These are phyloP conservation scores for Aspergillus kassunensis DNA, from an alignment of 495 filamentous ascomycete genomes.

Conservation along the genomic window DNA sequence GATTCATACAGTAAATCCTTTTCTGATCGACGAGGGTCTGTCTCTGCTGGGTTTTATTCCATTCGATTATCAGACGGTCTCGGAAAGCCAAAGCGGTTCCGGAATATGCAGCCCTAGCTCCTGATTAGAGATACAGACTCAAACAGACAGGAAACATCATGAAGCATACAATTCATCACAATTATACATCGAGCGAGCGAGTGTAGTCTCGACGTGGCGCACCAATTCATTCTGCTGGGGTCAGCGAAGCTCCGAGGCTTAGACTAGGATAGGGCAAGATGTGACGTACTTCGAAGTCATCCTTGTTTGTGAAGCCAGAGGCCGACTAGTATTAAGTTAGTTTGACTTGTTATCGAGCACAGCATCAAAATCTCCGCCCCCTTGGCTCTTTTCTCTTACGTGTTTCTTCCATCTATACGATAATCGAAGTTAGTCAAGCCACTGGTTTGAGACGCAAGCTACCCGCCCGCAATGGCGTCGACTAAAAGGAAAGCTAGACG, in stretches of 20 bases:
- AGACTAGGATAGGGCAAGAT: background rate
- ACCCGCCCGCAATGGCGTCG: background rate
- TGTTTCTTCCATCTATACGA: constrained; percentile 71
- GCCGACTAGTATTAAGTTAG: constrained; percentile 45
- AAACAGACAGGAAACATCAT: background rate
- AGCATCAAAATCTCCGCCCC: background rate
- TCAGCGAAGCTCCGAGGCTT: constrained; percentile 6
- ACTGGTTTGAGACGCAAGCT: background rate
- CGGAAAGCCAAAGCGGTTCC: constrained; percentile 87
- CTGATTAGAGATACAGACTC: background rate
- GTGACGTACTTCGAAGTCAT: constrained; percentile 60
- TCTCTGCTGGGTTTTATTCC: constrained; percentile 96
- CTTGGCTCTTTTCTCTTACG: constrained; percentile 36
- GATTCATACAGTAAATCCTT: constrained; percentile 73
- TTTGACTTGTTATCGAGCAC: background rate
- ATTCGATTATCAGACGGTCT: constrained; percentile 88
- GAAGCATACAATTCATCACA: constrained; percentile 74
- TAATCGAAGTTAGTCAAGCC: constrained; percentile 14
- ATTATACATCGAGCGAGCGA: constrained; percentile 95
- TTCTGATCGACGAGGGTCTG: constrained; percentile 90
- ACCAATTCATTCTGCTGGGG: constrained; percentile 67
- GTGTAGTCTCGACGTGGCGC: constrained; percentile 91
- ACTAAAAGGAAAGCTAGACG: background rate
- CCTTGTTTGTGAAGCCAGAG: constrained; percentile 68
- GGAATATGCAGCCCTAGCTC: constrained; percentile 72